Evolutionary conservation across 257 asterid species (phyloP), one percentile per base, ranked within the genome.

Genomic region (Paulownia fortunei): DNA sequence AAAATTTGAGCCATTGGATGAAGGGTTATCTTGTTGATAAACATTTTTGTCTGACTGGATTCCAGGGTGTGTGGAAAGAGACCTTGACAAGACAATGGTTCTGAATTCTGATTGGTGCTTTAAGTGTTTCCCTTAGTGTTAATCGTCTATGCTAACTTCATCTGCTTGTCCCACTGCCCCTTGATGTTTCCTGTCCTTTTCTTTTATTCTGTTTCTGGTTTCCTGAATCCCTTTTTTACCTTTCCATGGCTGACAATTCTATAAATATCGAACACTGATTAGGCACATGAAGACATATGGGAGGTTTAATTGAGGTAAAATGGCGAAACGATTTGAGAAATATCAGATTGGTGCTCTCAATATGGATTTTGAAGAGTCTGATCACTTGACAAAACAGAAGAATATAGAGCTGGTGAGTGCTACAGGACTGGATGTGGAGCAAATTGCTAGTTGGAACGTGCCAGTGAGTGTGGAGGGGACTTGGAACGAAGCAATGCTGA

Each of bases 401-500:
- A 81, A 76, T 69, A 26, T 18, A 0, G 74, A 81, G 49, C 64
- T 81, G 23, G 74, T 16, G 37, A 62, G 47, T 10, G 60, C 12
- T 1, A 76, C 75, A 81, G 84, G 81, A 69, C 78, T 81, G 84
- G 81, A 76, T 62, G 62, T 81, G 84, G 78, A 81, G 84, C 81
- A 76, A 12, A 61, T 81, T 4, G 41, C 73, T 6, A 52, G 54
- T 32, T 81, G 84, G 59, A 41, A 8, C 67, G 81, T 0, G 74
- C 26, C 2, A 36, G 12, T 21, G 44, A 69, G 46, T 76, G 59
- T 2, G 54, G 19, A 36, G 52, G 32, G n/a, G 78, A 61, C 12
- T 71, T 66, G 42, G 73, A 80, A 9, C 37, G 18, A 23, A 41
- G 70, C 30, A 58, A 16, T 24, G 42, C 42, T 19, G 55, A 58